Percentiles rank a stretch among this genome's conserved stretches.
Conservation (phyloP, 495 filamentous ascomycete genomes). For the Penicillium cataractarum region DNA sequence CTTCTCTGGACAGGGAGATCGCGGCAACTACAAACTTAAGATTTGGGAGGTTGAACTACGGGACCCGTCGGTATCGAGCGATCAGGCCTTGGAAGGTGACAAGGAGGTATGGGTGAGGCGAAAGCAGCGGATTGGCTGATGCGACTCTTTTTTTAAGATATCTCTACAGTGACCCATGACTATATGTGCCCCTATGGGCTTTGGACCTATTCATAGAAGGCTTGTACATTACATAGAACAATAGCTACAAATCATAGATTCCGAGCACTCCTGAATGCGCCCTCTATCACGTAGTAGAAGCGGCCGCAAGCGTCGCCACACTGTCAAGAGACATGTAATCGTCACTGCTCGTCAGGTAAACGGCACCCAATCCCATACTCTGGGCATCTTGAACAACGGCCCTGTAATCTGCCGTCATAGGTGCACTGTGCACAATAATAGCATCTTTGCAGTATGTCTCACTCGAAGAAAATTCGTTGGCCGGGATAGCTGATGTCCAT, state of each 20-base stretch:
- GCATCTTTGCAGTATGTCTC: conserved; percentile 19
- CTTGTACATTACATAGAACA: neutral
- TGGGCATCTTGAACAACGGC: conserved; percentile 18
- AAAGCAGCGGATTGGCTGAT: conserved; percentile 43
- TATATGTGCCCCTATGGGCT: too few relatives aligned
- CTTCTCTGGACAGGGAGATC: conserved; percentile 56
- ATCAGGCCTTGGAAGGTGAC: conserved; percentile 29
- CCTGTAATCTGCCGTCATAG: conserved; percentile 13
- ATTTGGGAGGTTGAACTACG: conserved; percentile 63
- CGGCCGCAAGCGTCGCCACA: conserved; percentile 20
- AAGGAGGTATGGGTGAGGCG: conserved; percentile 60
- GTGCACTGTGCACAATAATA: conserved; percentile 25
- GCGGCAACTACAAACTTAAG: conserved; percentile 60
- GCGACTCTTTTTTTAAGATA: neutral
- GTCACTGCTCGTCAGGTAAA: conserved; percentile 24
- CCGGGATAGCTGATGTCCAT: conserved; percentile 14
- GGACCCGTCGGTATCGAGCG: conserved; percentile 21
- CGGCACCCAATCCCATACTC: conserved; percentile 29
- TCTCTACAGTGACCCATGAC: neutral
- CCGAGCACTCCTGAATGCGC: neutral
- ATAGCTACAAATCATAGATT: too few relatives aligned
- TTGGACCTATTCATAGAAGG: neutral
- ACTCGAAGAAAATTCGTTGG: conserved; percentile 11
- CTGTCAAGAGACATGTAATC: conserved; percentile 18
- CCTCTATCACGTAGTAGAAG: conserved; percentile 8